Evolutionary conservation across 768 basidiomycete species (phyloP), one percentile per base, ranked within the genome.

Genomic region (Aureoboletus auriporus): DNA sequence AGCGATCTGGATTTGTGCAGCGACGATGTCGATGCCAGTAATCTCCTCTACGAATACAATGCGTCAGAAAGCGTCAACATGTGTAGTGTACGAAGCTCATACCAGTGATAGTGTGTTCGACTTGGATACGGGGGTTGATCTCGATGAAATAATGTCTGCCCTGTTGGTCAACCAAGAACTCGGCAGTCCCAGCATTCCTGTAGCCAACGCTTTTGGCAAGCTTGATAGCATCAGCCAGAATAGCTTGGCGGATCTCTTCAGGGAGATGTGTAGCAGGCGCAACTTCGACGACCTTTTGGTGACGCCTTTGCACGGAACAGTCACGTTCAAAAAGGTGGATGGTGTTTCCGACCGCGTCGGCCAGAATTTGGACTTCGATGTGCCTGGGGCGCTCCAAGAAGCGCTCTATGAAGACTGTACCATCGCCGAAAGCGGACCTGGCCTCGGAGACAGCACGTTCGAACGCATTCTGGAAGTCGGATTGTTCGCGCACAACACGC

Each of bases 101-200:
- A 91, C 93, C 93, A 52, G 96, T 97, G 67, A 98, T 97, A 48
- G 96, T 98, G 71, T 98, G 96, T 66, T 98, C 96, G 71, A 99
- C 96, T 70, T 99, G 96, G 61, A 99, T 97, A 73, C 96, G 93
- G 28, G 96, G 93, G 70, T 97, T 97, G 60, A 99, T 97, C 71
- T 99, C 96, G 63, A 99, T 98, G 74, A 99, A 98, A 72, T 98
- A 98, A 70, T 96, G 93, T 58, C 93, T 79, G 59, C 91, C 93
- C 76, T 88, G 82, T 65, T 93, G 89, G 70, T 98, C 96, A 53
- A 98, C 93, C 69, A 99, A 76, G 76, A 98, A 99, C 72, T 99
- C 96, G 23, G 92, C 93, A 34, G 96, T 98, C 55, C 96, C 95
- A 44, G 96, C 96, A 68, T 96, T 97, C 56, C 92, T 80, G 69